Conservation (phyloP, 305 asterid species). For the Salvia sclarea region DNA sequence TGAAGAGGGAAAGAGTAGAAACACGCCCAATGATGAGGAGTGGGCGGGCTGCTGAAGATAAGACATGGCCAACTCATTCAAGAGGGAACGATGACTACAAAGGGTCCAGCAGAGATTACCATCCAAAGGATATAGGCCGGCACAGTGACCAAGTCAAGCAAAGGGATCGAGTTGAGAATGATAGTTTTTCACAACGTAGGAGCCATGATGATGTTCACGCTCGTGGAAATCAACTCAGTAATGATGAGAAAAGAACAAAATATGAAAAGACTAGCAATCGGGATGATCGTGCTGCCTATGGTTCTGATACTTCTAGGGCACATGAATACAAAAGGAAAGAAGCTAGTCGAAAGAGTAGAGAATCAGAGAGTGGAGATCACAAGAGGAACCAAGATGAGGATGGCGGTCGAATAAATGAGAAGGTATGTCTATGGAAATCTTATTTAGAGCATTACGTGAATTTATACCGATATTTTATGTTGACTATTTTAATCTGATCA, state of each 20-base stretch:
- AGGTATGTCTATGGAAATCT: conserved; percentile 60
- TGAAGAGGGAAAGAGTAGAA: conserved; percentile 80
- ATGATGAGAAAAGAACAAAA: conserved; percentile 70
- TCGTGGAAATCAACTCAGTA: conserved; percentile 50
- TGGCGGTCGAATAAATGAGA: conserved; percentile 56
- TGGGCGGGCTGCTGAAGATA: conserved; percentile 68
- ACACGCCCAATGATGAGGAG: conserved; percentile 51
- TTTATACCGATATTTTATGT: neutral
- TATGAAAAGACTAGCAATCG: conserved; percentile 63
- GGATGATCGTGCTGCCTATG: conserved; percentile 61
- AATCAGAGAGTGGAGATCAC: conserved; percentile 60
- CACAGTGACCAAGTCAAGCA: conserved; percentile 63
- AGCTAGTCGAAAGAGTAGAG: conserved; percentile 52
- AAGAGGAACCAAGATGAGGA: conserved; percentile 66
- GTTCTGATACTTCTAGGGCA: conserved; percentile 58
- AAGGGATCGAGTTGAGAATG: conserved; percentile 74
- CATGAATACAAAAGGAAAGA: conserved; percentile 47
- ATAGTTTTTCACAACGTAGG: conserved; percentile 57
- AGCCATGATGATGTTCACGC: conserved; percentile 63
- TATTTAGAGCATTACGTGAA: neutral
- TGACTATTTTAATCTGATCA: conserved; percentile 18
- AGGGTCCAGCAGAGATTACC: conserved; percentile 69
- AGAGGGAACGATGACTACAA: conserved; percentile 76
- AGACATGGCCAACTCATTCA: conserved; percentile 59
- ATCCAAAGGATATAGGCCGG: conserved; percentile 57